phyloP scores from a whole-genome alignment of 352 stramenopile species.

The Globisporangium perplexum region DNA sequence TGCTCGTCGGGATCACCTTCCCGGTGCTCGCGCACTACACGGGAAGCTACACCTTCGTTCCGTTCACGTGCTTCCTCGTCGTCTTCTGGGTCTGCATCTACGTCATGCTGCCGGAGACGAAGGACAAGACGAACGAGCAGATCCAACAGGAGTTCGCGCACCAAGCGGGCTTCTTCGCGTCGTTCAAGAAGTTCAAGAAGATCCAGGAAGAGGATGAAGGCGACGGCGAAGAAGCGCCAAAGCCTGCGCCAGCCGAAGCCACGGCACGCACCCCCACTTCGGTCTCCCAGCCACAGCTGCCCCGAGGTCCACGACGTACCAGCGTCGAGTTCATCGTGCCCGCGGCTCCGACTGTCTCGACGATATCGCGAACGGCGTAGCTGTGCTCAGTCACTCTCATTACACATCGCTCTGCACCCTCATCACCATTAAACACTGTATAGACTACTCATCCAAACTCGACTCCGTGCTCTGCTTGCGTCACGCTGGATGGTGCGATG shows the following conservation, averaged over 20 bases:
- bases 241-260: not conserved
- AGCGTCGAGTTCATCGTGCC: slow-evolving; percentile 10
- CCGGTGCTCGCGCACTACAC: slow-evolving; percentile 21
- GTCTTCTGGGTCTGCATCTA: slow-evolving; percentile 31
- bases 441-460: too few relatives aligned
- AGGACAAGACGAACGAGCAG: slow-evolving; percentile 30
- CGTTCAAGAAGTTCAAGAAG: slow-evolving; percentile 27
- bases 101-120: slow-evolving; percentile 32
- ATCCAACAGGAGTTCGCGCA: slow-evolving; percentile 32
- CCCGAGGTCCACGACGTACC: not conserved
- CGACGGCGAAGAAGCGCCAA: not conserved
- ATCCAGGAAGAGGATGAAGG: slow-evolving; percentile 14
- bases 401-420: not conserved
- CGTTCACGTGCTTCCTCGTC: slow-evolving; percentile 27
- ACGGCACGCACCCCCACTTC: not conserved
- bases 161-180: slow-evolving; percentile 18
- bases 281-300: not conserved
- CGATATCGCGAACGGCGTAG: slow-evolving; percentile 9
- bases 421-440: not conserved
- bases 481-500: slow-evolving; percentile 1
- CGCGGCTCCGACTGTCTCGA: not conserved
- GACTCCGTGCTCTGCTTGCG: not conserved
- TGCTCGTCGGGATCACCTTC: slow-evolving; percentile 28
- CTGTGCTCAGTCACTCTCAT: not conserved
- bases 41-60: slow-evolving; percentile 31